Evolutionary conservation across 257 asterid species (phyloP), one percentile per base, ranked within the genome.

Genomic region (Mentha longifolia): DNA sequence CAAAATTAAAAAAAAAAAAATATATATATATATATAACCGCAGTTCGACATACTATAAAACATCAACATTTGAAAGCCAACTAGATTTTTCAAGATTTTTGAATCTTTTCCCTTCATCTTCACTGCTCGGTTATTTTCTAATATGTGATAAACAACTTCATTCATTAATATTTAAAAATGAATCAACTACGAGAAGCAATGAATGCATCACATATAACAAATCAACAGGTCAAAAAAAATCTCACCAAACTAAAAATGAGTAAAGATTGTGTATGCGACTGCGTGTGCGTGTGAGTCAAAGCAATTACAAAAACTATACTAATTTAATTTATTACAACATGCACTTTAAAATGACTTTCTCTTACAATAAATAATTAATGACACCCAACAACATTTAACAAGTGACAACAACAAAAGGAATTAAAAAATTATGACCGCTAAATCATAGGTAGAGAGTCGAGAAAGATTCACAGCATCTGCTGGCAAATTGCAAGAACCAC

Each of bases 301-400:
- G 71, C 67, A 65, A 52, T 1, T 35, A 65, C 35, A 42, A 20
- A 49, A 33, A 25, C 41, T 54, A 42, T 56, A 50, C 43, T 20
- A 69, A 72, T 61, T 20, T 20, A 69, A 72, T 61, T 20, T 11
- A 52, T 37, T 41, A 57, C 45, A 74, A 10, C 46, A 67, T 59
- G 74, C 50, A 64, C 54, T 13, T 31, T 17, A 37, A 59, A 43
- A 51, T 28, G n/a, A 10, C 14, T 33, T 54, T 30, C 37, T 33
- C 22, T 55, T n/a, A 30, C 41, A 16, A 45, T 45, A 61, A 25
- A 68, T 45, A 66, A 72, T 65, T 33, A 62, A 19, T 45, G 16
- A 70, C 68, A 73, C 5, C 50, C 66, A 76, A 3, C 37, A 45
- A 62, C 59, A 72, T 64, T 55, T 39, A 72, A 75, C 68, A 74